phyloP scores from a whole-genome alignment of 805 yeast genomes.

The Kodamaea leandrae region DNA sequence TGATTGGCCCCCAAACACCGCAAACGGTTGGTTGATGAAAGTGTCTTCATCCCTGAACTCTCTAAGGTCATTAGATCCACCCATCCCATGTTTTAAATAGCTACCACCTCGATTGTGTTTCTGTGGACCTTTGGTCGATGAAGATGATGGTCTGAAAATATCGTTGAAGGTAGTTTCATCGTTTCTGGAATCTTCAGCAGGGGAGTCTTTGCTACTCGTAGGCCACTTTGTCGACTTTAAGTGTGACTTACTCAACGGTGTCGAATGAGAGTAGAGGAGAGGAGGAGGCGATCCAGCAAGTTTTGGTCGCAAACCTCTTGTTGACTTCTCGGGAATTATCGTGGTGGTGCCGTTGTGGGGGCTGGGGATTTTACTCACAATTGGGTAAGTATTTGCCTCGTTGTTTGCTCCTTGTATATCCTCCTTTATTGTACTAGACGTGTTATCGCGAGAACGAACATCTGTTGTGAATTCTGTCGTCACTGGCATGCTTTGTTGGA shows the following conservation, averaged over 20 bases:
- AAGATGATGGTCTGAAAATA: conserved; percentile 10
- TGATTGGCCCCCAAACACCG: not conserved
- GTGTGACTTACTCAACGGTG: conserved; percentile 17
- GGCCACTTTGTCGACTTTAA: conserved; percentile 7
- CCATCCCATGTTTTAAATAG: conserved; percentile 9
- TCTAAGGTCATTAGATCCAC: conserved; percentile 18
- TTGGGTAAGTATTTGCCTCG: not conserved
- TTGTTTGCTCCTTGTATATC: not conserved
- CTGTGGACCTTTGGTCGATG: conserved; percentile 2
- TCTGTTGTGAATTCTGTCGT: not conserved
- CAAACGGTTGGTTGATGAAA: conserved; percentile 9
- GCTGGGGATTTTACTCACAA: not conserved
- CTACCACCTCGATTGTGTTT: conserved; percentile 1
- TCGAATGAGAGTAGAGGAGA: conserved; percentile 25
- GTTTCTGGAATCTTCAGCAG: conserved; percentile 12
- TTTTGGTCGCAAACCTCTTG: conserved; percentile 9
- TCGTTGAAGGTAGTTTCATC: conserved; percentile 16
- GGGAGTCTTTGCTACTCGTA: conserved; percentile 1
- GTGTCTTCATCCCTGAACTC: conserved; percentile 16
- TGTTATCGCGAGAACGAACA: not conserved
- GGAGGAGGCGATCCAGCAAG: conserved; percentile 8
- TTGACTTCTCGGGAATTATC: conserved; percentile 7
- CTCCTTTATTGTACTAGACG: conserved; percentile 1
- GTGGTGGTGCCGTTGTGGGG: conserved; percentile 10
- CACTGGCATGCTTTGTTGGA: not conserved